Evolutionary conservation across 116 monocot species (phyloP).

Genomic region (Phalaenopsis hybrid): DNA sequence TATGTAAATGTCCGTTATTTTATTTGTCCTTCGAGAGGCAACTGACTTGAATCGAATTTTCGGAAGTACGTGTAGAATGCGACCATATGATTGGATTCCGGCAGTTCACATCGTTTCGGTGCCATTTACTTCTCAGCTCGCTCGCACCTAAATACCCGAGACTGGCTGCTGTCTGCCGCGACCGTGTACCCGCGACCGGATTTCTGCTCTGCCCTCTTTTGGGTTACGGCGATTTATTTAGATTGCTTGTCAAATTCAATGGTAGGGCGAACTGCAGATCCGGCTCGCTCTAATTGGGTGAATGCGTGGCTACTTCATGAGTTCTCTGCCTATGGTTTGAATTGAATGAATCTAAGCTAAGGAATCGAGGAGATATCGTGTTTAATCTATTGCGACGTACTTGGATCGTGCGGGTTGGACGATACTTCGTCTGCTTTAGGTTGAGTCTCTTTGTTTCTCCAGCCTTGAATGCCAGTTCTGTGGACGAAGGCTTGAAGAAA

Average conservation of each 20-base stretch:
- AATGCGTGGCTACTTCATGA: too few relatives aligned
- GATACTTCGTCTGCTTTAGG: not conserved
- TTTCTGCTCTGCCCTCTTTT: not conserved
- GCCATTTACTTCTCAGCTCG: not conserved
- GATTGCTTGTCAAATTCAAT: not conserved
- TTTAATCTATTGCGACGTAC: too few relatives aligned
- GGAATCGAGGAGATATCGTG: not conserved
- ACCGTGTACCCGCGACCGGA: not conserved
- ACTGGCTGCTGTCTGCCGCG: not conserved
- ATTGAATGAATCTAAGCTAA: not conserved
- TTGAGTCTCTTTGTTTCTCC: not conserved
- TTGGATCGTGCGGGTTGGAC: constrained; percentile 1
- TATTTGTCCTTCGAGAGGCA: too few relatives aligned
- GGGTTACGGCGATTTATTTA: not conserved
- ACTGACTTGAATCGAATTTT: too few relatives aligned
- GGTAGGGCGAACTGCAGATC: not conserved
- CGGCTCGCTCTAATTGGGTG: not conserved
- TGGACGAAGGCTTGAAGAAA: not conserved
- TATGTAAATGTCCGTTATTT: too few relatives aligned
- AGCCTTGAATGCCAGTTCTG: not conserved
- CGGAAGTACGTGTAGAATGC: too few relatives aligned
- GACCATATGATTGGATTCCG: too few relatives aligned
- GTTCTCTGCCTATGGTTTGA: not conserved
- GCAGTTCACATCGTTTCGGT: not conserved
- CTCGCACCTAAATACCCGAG: not conserved